A percentile compares a stretch with the other conserved stretches of the same genome.
Evolutionary conservation across 2,329 filamentous ascomycete genomes (phyloP).

Genomic region (Aspergillus neoniger): DNA sequence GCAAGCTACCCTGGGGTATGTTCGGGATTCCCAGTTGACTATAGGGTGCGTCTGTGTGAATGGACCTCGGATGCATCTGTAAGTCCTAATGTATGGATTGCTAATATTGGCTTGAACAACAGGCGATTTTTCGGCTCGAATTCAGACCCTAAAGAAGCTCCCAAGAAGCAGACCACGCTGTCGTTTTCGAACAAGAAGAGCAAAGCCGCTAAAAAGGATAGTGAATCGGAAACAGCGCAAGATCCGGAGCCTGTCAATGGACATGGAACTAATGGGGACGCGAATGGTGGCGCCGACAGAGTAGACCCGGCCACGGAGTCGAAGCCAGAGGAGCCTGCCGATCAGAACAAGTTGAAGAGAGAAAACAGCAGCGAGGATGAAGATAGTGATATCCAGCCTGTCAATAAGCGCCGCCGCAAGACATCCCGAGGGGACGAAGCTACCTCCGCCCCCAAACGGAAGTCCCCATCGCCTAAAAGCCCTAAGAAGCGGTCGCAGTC

Average conservation of each 20-base stretch:
- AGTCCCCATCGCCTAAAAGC: constrained; percentile 25
- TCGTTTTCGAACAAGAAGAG: constrained; percentile 67
- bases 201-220: constrained; percentile 32
- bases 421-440: constrained; percentile 37
- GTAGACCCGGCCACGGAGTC: constrained; percentile 17
- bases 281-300: constrained; percentile 17
- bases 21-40: constrained; percentile 71
- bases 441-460: constrained; percentile 31
- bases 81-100: background rate
- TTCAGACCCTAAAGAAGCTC: constrained; percentile 57
- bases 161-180: constrained; percentile 75
- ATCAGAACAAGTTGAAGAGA: constrained; percentile 20
- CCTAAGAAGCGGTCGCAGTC: constrained; percentile 19
- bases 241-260: constrained; percentile 16
- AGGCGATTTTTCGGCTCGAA: constrained; percentile 84
- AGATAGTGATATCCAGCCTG: constrained; percentile 54
- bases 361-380: constrained; percentile 36
- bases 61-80: background rate
- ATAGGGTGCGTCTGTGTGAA: constrained; percentile 61
- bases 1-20: constrained; percentile 87
- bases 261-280: constrained; percentile 8
- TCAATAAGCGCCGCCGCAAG: constrained; percentile 55
- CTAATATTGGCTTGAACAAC: constrained; percentile 10
- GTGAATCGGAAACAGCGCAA: constrained; percentile 29
- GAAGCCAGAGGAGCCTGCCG: constrained; percentile 1